A percentile compares a stretch with the other conserved stretches of the same genome.
phyloP scores from a whole-genome alignment of 2,329 filamentous ascomycete genomes.

The Fusarium tjaetaba region DNA sequence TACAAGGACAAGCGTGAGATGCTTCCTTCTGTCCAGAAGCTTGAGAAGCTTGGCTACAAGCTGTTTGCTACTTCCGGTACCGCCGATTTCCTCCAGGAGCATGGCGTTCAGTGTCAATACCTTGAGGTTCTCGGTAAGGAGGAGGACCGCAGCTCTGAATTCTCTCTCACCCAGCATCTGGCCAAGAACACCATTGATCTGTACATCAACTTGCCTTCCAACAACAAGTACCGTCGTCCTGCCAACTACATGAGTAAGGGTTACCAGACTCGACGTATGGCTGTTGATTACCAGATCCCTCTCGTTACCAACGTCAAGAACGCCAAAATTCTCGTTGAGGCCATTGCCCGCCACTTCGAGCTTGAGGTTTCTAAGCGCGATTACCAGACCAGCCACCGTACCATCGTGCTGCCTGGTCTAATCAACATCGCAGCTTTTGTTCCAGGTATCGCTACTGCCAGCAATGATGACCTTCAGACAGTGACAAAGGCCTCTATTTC shows the following conservation, averaged over 20 bases:
- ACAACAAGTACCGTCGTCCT: conserved; percentile 94
- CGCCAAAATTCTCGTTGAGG: conserved; percentile 95
- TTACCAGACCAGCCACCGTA: conserved; percentile 89
- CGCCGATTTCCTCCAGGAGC: conserved; percentile 93
- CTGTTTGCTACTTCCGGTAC: conserved; percentile 96
- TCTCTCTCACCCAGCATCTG: conserved; percentile 95
- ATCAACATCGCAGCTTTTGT: conserved; percentile 86
- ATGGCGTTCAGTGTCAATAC: conserved; percentile 92
- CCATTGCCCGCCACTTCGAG: conserved; percentile 88
- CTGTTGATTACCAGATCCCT: conserved; percentile 95
- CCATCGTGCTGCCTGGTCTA: conserved; percentile 76
- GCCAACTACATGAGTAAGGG: conserved; percentile 99
- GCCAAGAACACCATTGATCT: conserved; percentile 98
- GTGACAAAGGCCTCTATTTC: conserved; percentile 79
- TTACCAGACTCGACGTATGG: conserved; percentile 96
- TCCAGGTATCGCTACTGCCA: conserved; percentile 72
- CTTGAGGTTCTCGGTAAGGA: conserved; percentile 85
- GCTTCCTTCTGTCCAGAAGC: conserved; percentile 88
- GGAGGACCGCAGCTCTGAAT: conserved; percentile 91
- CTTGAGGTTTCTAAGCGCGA: conserved; percentile 85
- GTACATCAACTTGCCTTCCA: conserved; percentile 99
- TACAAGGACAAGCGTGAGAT: conserved; percentile 99
- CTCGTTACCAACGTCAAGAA: conserved; percentile 99
- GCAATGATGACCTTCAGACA: conserved; percentile 73
- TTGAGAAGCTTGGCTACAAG: conserved; percentile 92